Conservation (phyloP, 257 asterid species). For the Plectranthus barbatus region DNA sequence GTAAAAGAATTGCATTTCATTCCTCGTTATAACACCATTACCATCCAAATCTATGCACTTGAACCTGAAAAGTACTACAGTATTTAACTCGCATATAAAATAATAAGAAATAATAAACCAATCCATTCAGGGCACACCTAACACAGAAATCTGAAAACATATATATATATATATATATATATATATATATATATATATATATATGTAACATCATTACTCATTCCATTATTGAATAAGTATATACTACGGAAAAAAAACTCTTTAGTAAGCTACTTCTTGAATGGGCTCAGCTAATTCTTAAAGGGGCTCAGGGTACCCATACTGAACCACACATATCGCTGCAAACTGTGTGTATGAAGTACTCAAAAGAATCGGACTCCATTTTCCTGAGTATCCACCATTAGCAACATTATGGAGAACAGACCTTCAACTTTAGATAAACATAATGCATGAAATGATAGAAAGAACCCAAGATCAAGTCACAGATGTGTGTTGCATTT, state of each 20-base stretch:
- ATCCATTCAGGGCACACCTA: background rate
- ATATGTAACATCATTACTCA: background rate
- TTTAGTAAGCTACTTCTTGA: background rate
- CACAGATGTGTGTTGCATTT: background rate
- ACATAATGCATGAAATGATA: background rate
- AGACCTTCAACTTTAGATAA: constrained; percentile 8
- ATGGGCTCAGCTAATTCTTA: background rate
- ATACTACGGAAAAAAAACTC: background rate
- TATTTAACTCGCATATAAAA: constrained; percentile 4
- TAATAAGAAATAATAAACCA: background rate
- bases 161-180: too few relatives aligned
- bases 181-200: too few relatives aligned
- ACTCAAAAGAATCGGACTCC: constrained; percentile 5
- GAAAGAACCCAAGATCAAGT: background rate
- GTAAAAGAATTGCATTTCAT: constrained; percentile 93
- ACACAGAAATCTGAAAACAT: background rate
- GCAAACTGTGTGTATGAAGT: background rate
- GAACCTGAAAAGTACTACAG: constrained; percentile 53
- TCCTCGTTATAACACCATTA: constrained; percentile 86
- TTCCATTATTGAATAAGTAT: background rate
- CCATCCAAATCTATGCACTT: constrained; percentile 99
- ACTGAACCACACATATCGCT: background rate
- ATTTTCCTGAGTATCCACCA: background rate
- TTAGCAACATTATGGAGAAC: constrained; percentile 1
- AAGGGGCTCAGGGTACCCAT: background rate